Evolutionary conservation across 1,284 basidiomycete genomes (phyloP), one percentile per base, ranked within the genome.

Genomic region (Trametes polyzona): DNA sequence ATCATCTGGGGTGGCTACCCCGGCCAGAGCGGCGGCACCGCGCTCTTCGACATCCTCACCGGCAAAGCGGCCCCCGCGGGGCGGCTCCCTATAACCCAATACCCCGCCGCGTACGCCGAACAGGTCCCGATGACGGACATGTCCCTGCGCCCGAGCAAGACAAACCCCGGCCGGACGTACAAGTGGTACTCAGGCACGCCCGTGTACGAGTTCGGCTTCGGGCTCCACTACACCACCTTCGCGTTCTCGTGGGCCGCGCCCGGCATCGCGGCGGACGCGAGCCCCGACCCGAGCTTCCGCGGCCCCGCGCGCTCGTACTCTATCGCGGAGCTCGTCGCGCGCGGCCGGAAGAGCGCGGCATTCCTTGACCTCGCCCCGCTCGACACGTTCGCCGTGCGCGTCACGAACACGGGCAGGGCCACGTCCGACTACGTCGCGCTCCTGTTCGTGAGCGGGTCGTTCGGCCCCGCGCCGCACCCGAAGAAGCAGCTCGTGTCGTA

Each of bases 41-140:
- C 81, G 4, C 61, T 84, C 30, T 76, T 78, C 50, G 78, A 83
- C 55, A 78, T 83, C 59, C 57, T 85, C 27, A 75, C 69, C 0
- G 82, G 83, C 23, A 80, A 78, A 44, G 72, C 70, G 21, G 74
- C 82, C 3, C 83, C 83, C 21, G 76, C 82, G 11, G 82, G 82
- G 24, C 81, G 83, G 43, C 76, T 84, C 6, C 73, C 78, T 4
- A 72, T 73, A 44, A 84, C 82, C 1, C 82, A 84, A 60, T 84
- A 83, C 64, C 79, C 81, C 8, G 76, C 76, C n/a, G 70, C 65
- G 58, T 84, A 80, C 65, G 73, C 77, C 14, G 68, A 76, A 54
- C 71, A 79, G 61, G 73, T 84, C 21, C 73, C 75, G 1, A 83
- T 84, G 81, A 83, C 82, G 6, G 78, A 84, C 70, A 84, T 84